Evolutionary conservation across 441 rosid species (phyloP), one percentile per base, ranked within the genome.

Genomic region (Macaranga tanarius): DNA sequence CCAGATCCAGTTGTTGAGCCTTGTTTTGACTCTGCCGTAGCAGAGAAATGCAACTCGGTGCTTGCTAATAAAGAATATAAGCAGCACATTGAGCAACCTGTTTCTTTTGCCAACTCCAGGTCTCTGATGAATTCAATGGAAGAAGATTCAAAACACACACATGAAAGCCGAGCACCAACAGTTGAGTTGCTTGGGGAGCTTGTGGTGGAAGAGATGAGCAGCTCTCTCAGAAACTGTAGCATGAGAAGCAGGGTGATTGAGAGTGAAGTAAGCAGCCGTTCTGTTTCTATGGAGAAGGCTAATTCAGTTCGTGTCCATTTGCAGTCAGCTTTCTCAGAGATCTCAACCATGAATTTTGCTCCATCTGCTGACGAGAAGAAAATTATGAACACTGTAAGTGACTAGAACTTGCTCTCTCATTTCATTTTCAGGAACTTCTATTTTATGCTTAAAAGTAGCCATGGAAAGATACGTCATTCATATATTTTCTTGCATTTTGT

Each of bases 121-220:
- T 20, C 80, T n/a, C 54, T 51, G 62, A 47, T 57, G 23, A n/a
- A 42, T 59, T 59, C 73, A 47, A 10, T 52, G 13, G 63, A 67
- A 55, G 72, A 77, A 56, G 79, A 76, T 28, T 52, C 66, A 5
- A 50, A 54, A 62, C 75, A 47, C 17, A 56, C 28, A 16, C n/a
- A 62, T 51, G 77, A 76, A 77, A 81, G 54, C 42, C 74, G 23
- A 34, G 82, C 79, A 26, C 89, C 85, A 15, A 67, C 75, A 11
- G 62, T 80, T 31, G 81, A 83, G 80, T 75, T 87, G 76, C 84
- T 87, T 10, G 78, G 85, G 20, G 90, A 87, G 69, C 81, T 87
- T 70, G 81, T n/a, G 23, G 78, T 85, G n/a, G 76, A 58, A 59
- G 82, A 64, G 72, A 76, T 81, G 45, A 72, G 84, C 65, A 77